These are phyloP conservation scores for Brachypodium distachyon DNA, from an alignment of 202 grass and related monocot genomes.

Conservation along the genomic window DNA sequence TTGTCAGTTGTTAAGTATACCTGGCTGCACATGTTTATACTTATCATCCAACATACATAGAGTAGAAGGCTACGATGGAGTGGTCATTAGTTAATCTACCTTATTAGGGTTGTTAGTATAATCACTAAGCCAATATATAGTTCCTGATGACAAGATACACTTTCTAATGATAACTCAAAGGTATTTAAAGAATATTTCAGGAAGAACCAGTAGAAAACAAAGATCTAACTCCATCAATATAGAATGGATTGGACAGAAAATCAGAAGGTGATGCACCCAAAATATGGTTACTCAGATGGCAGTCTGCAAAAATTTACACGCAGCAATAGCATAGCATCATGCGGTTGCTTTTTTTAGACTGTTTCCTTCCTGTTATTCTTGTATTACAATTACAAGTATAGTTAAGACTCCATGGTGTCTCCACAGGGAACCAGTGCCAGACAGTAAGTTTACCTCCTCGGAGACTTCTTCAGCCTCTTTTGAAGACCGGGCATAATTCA, in stretches of 20 bases:
- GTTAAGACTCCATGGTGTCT: neutral
- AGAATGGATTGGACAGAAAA: neutral
- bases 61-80: neutral
- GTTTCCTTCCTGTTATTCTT: neutral
- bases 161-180: neutral
- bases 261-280: neutral
- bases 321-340: neutral
- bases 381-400: neutral
- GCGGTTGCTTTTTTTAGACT: neutral
- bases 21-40: neutral
- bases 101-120: neutral
- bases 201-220: neutral
- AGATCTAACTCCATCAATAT: neutral
- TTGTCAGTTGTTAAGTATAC: neutral
- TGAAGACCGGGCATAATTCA: constrained; percentile 92
- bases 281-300: neutral
- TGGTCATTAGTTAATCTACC: neutral
- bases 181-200: neutral
- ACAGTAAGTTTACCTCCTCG: constrained; percentile 47
- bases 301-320: neutral
- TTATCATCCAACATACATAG: neutral
- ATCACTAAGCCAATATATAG: neutral
- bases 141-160: neutral
- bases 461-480: constrained; percentile 96
- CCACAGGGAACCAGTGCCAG: neutral